A percentile compares a stretch with the other conserved stretches of the same genome.
These are phyloP conservation scores for Venturia nashicola DNA, from an alignment of 2,329 filamentous ascomycete genomes.

Conservation along the genomic window DNA sequence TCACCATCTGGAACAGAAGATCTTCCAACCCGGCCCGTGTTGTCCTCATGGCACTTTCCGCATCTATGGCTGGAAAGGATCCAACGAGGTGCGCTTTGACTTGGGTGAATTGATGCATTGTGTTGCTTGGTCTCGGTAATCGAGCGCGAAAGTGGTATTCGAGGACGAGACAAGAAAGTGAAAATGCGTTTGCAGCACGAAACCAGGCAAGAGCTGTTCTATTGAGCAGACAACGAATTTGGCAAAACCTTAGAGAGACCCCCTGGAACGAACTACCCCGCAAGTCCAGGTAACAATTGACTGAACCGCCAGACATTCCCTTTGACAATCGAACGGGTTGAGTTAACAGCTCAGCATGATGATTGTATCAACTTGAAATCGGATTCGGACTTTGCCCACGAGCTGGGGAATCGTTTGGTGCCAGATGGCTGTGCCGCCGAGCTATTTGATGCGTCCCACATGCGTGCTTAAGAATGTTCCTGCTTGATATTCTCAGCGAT, in stretches of 20 bases:
- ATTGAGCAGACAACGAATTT: no score
- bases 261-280: neutral
- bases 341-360: no score
- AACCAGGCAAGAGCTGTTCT: neutral
- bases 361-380: neutral
- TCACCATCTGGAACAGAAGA: slow-evolving; percentile 14
- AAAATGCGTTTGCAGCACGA: neutral
- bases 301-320: neutral
- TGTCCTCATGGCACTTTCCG: slow-evolving; percentile 11
- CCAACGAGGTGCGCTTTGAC: slow-evolving; percentile 12
- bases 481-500: neutral
- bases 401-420: neutral
- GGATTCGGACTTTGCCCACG: neutral
- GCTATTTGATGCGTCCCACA: no score
- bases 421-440: neutral
- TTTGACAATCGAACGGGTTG: neutral
- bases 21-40: slow-evolving; percentile 8
- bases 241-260: no score
- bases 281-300: no score
- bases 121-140: neutral
- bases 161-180: neutral
- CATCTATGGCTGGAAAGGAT: slow-evolving; percentile 11
- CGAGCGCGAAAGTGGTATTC: neutral
- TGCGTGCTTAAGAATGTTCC: neutral
- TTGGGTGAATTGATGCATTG: neutral